phyloP scores from a whole-genome alignment of 2,329 filamentous ascomycete genomes.

The Coleophoma crateriformis region DNA sequence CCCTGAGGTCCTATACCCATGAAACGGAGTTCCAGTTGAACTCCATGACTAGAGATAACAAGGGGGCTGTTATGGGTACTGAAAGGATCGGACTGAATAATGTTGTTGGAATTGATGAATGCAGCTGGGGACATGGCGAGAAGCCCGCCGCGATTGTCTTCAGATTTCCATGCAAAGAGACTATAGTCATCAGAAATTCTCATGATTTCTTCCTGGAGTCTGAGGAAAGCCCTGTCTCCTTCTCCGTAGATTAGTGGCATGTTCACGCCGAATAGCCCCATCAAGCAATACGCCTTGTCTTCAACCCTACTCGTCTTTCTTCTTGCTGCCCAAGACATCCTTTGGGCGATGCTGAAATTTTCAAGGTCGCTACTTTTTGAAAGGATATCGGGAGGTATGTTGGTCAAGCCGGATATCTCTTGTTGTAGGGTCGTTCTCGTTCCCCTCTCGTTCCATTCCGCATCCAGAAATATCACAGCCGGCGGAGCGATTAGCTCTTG shows the following conservation, averaged over 20 bases:
- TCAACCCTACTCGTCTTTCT: constrained; percentile 27
- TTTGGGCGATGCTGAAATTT: constrained; percentile 23
- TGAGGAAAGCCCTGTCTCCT: constrained; percentile 26
- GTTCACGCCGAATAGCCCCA: constrained; percentile 30
- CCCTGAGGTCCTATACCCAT: too few species aligned
- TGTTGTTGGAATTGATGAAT: constrained; percentile 8
- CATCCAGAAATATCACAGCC: constrained; percentile 17
- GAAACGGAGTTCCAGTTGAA: too few species aligned
- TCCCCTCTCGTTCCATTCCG: constrained; percentile 16
- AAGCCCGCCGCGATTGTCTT: constrained; percentile 2
- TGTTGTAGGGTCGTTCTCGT: constrained; percentile 9
- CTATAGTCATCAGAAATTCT: constrained; percentile 27
- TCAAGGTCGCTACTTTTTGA: constrained; percentile 4
- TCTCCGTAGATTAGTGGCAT: constrained; percentile 33
- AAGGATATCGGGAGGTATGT: constrained; percentile 21
- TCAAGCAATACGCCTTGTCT: constrained; percentile 6
- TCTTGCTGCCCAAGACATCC: constrained; percentile 31
- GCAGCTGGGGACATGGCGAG: constrained; percentile 6
- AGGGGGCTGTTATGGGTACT: too few species aligned
- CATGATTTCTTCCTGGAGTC: constrained; percentile 31
- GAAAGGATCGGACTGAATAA: constrained; percentile 1
- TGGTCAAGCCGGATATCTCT: constrained; percentile 21
- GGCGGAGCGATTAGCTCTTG: constrained; percentile 1
- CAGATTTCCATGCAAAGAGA: constrained; percentile 24
- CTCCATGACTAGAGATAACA: too few species aligned